phyloP scores from a whole-genome alignment of 1,284 basidiomycete species.

The Anthracocystis setariae region DNA sequence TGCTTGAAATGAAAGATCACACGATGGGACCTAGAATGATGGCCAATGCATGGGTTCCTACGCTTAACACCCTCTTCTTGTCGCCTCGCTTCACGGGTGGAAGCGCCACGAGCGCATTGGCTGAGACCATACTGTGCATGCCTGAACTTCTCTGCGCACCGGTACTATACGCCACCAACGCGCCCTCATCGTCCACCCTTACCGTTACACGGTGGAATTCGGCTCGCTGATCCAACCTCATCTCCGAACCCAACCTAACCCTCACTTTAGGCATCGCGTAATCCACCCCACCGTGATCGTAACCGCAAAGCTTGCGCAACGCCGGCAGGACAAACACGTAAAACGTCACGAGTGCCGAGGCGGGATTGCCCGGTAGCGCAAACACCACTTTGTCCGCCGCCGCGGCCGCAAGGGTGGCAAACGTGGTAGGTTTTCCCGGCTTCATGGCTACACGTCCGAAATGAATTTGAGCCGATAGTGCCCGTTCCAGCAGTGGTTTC shows the following conservation, averaged over 20 bases:
- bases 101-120: conserved; percentile 58
- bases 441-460: conserved; percentile 77
- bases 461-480: conserved; percentile 78
- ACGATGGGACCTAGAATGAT: conserved; percentile 47
- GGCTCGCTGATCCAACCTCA: conserved; percentile 78
- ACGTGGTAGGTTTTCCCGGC: conserved; percentile 75
- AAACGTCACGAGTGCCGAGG: conserved; percentile 86
- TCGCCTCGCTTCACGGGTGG: conserved; percentile 18
- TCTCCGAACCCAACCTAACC: conserved; percentile 75
- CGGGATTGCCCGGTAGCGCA: conserved; percentile 87
- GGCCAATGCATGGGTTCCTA: conserved; percentile 18
- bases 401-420: conserved; percentile 75
- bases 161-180: conserved; percentile 74
- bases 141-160: conserved; percentile 57
- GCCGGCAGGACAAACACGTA: conserved; percentile 85
- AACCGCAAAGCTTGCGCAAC: conserved; percentile 73
- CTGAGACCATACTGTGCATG: conserved; percentile 62
- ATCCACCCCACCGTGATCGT: not conserved
- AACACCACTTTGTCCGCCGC: conserved; percentile 75
- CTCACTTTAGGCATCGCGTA: conserved; percentile 76
- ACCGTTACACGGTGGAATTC: conserved; percentile 84
- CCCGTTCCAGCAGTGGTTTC: conserved; percentile 85
- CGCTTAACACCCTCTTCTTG: conserved; percentile 1
- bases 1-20: not conserved
- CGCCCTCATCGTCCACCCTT: conserved; percentile 69